phyloP scores from a whole-genome alignment of 2,329 filamentous ascomycete species.

The Arachnomyces sp. region DNA sequence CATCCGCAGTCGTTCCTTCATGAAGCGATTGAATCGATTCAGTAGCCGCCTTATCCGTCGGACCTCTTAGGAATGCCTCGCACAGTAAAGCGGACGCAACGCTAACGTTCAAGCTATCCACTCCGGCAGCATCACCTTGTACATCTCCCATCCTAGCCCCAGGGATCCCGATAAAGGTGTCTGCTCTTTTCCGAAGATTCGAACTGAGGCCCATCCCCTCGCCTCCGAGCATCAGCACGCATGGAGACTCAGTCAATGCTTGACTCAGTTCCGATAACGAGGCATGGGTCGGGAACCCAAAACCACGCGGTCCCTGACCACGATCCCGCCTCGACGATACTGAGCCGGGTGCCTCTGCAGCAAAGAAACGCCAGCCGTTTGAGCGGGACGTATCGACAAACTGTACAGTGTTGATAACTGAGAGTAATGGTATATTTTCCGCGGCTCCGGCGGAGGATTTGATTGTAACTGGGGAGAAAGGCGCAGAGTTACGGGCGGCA shows the following conservation, averaged over 20 bases:
- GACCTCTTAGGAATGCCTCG: slow-evolving; percentile 31
- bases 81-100: slow-evolving; percentile 71
- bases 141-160: slow-evolving; percentile 35
- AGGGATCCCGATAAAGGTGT: slow-evolving; percentile 58
- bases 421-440: slow-evolving; percentile 69
- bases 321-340: slow-evolving; percentile 11
- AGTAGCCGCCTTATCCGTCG: slow-evolving; percentile 19
- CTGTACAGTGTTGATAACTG: slow-evolving; percentile 55
- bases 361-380: slow-evolving; percentile 76
- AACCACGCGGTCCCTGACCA: background rate
- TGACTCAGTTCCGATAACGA: slow-evolving; percentile 9
- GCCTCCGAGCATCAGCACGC: slow-evolving; percentile 73
- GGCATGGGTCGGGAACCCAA: slow-evolving; percentile 2
- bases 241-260: slow-evolving; percentile 53
- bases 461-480: slow-evolving; percentile 66
- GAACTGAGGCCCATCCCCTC: slow-evolving; percentile 69
- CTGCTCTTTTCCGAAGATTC: slow-evolving; percentile 57
- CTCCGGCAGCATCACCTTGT: slow-evolving; percentile 39
- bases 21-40: no score
- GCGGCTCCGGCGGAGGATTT: slow-evolving; percentile 86
- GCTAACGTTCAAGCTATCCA: slow-evolving; percentile 91
- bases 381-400: slow-evolving; percentile 64
- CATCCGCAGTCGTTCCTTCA: no score
- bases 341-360: slow-evolving; percentile 51
- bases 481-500: slow-evolving; percentile 64